phyloP scores from a whole-genome alignment of 1,284 basidiomycete species.

The Schizopora paradoxa region DNA sequence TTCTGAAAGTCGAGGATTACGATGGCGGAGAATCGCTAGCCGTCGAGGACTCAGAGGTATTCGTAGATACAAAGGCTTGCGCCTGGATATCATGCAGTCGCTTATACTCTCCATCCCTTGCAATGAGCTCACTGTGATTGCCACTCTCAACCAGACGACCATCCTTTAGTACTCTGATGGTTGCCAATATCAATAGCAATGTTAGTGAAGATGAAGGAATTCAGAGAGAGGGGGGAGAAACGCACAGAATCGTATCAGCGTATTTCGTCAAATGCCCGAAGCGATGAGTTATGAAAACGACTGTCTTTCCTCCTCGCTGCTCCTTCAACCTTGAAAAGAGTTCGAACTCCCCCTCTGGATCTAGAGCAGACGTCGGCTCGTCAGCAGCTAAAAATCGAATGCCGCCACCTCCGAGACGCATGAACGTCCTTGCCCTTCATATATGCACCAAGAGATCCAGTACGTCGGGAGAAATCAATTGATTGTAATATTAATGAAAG shows the following conservation, averaged over 20 bases:
- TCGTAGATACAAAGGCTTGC: conserved; percentile 10
- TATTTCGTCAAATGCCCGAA: conserved; percentile 16
- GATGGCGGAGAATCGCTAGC: too few relatives aligned
- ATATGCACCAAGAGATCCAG: too few relatives aligned
- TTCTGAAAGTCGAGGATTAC: too few relatives aligned
- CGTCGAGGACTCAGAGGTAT: too few relatives aligned
- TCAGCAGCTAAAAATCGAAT: conserved; percentile 1
- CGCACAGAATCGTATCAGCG: conserved; percentile 7
- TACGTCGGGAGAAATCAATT: background rate
- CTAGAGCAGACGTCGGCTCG: conserved; percentile 9
- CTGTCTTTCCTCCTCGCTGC: background rate
- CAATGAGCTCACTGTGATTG: conserved; percentile 16
- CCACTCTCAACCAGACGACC: conserved; percentile 15
- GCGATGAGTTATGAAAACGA: conserved; percentile 15
- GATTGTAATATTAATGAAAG: background rate
- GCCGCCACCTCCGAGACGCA: background rate
- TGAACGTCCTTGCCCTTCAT: background rate
- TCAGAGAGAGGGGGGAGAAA: too few relatives aligned
- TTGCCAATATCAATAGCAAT: background rate
- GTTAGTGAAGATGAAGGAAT: background rate
- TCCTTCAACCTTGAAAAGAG: background rate
- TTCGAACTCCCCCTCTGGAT: conserved; percentile 12
- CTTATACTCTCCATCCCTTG: conserved; percentile 14
- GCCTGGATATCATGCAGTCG: conserved; percentile 13
- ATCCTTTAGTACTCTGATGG: conserved; percentile 6